Evolutionary conservation across 768 basidiomycete genomes (phyloP), one percentile per base, ranked within the genome.

Genomic region (Lentinula sp.): DNA sequence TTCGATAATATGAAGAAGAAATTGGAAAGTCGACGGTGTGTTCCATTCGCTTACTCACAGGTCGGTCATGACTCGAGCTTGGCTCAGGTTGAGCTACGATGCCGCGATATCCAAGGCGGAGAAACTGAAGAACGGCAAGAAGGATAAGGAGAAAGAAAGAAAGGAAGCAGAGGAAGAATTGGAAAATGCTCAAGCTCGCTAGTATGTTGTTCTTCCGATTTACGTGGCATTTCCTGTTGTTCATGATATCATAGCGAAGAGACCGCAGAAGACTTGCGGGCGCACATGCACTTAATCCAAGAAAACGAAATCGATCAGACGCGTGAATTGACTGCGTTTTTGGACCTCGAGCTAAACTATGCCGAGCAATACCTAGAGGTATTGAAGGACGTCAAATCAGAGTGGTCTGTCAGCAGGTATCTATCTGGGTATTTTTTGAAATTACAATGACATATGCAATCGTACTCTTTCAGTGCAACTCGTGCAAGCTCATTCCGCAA

Each of bases 1-100:
- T 95, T 91, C 64, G 88, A 93, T 61, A 69, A 76, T 4, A 79
- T 88, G 62, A 83, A 86, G 63, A 96, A 94, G 82, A 95, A 94
- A 70, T 73, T 95, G 15, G 93, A 96, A 60, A 93, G 88, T 56
- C 78, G 92, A 68, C 80, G 91, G 93, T 90, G 62, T 55, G 78
- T 70, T 11, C 4, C 15, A 18, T 32, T 18, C 9, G 31, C n/a
- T 23, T 52, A 35, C n/a, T 48, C 46, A n/a, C 18, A 23, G 9
- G 21, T 3, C 7, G 46, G 2, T 18, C 11, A 23, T 48, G 21
- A 48, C 42, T 51, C 8, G 48, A 31, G 23, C 43, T n/a, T 45
- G 23, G 50, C 1, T 37, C 57, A 94, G 94, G 68, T 71, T 90
- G 61, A 86, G 87, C 60, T 86, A 86, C 40, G 95, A 96, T 64